A percentile compares a stretch with the other conserved stretches of the same genome.
These are phyloP conservation scores for Fusarium guadeloupense DNA, from an alignment of 2,329 filamentous ascomycete genomes.

Conservation along the genomic window DNA sequence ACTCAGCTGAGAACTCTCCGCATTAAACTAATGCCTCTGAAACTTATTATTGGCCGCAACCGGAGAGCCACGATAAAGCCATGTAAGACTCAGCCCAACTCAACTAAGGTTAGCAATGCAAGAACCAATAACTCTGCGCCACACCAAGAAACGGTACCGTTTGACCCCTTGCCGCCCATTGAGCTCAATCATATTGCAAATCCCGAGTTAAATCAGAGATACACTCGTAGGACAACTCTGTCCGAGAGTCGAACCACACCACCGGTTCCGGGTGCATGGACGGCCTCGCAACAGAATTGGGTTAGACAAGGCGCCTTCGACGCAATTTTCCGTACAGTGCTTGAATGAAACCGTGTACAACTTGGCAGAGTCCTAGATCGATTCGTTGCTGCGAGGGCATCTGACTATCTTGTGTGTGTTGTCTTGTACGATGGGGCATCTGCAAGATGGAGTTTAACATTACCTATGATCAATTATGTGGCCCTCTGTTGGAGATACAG, in stretches of 20 bases:
- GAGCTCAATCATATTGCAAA: constrained; percentile 5
- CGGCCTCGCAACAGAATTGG: constrained; percentile 3
- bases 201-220: background rate
- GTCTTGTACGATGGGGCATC: background rate
- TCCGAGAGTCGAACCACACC: constrained; percentile 14
- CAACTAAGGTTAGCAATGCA: constrained; percentile 20
- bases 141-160: constrained; percentile 23
- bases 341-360: constrained; percentile 8
- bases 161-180: constrained; percentile 18
- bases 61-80: constrained; percentile 32
- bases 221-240: background rate
- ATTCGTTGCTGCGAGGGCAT: constrained; percentile 12
- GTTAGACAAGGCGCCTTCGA: constrained; percentile 16
- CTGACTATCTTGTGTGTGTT: constrained; percentile 1
- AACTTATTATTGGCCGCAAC: constrained; percentile 15
- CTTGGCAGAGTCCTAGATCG: background rate
- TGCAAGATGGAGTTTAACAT: background rate
- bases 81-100: constrained; percentile 38
- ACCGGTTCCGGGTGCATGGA: constrained; percentile 11
- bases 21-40: constrained; percentile 7
- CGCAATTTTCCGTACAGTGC: constrained; percentile 32
- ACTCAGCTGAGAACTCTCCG: constrained; percentile 20
- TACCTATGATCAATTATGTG: background rate
- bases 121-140: constrained; percentile 35
- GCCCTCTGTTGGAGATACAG: background rate